A percentile compares a stretch with the other conserved stretches of the same genome.
These are phyloP conservation scores for Parietaria judaica DNA, from an alignment of 306 rosid genomes.

Conservation along the genomic window DNA sequence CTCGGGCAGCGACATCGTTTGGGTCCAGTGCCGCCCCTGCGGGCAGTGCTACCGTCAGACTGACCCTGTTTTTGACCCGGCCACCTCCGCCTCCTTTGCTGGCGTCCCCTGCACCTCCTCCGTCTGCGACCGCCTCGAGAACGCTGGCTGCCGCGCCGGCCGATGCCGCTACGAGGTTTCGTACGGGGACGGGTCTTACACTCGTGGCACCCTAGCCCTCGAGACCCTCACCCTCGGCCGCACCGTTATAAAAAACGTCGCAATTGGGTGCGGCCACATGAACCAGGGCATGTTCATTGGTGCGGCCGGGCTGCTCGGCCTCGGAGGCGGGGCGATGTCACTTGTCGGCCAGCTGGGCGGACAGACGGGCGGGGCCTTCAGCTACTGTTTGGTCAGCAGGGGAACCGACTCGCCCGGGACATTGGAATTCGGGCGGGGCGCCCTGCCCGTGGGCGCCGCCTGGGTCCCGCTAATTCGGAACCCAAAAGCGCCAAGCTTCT, in stretches of 20 bases:
- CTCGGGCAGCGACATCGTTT: conserved; percentile 78
- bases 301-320: conserved; percentile 79
- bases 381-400: conserved; percentile 63
- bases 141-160: conserved; percentile 48
- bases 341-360: conserved; percentile 76
- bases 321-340: conserved; percentile 83
- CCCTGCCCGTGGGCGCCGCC: conserved; percentile 67
- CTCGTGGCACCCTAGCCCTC: conserved; percentile 68
- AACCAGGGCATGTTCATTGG: conserved; percentile 84
- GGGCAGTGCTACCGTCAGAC: conserved; percentile 64
- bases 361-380: conserved; percentile 67
- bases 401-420: conserved; percentile 46
- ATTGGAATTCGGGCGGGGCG: conserved; percentile 65
- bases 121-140: conserved; percentile 58
- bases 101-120: conserved; percentile 57
- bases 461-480: conserved; percentile 77
- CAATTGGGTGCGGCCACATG: conserved; percentile 87
- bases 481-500: conserved; percentile 60
- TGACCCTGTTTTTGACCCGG: conserved; percentile 84
- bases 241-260: conserved; percentile 45
- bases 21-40: conserved; percentile 92
- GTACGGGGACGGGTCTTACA: conserved; percentile 85
- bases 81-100: conserved; percentile 49
- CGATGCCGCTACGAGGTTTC: conserved; percentile 61
- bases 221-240: conserved; percentile 68